These are phyloP conservation scores for Multifurca ochricompacta DNA, from an alignment of 768 basidiomycete species.

Conservation along the genomic window DNA sequence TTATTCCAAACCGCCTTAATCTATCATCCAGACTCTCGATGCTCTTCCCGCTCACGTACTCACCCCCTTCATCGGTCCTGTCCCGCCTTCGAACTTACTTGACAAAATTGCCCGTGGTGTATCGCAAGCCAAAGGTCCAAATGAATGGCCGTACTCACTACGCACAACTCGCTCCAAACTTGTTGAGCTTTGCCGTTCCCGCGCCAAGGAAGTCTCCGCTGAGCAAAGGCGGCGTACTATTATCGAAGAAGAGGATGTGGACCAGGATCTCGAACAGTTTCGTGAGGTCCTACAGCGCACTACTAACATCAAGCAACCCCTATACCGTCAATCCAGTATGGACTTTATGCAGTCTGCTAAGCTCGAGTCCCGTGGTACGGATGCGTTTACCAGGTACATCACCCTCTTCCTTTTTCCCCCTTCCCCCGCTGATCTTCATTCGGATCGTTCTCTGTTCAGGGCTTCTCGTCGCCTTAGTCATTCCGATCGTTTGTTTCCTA, in stretches of 20 bases:
- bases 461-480: slow-evolving; percentile 21
- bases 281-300: slow-evolving; percentile 39
- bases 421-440: background rate
- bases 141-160: slow-evolving; percentile 77
- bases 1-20: slow-evolving; percentile 1
- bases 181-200: slow-evolving; percentile 64
- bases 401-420: no score
- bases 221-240: slow-evolving; percentile 33
- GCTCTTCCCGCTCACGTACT: slow-evolving; percentile 76
- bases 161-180: slow-evolving; percentile 79
- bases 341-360: slow-evolving; percentile 61
- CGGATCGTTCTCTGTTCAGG: slow-evolving; percentile 5
- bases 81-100: slow-evolving; percentile 79
- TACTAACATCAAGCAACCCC: slow-evolving; percentile 46
- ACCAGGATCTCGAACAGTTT: slow-evolving; percentile 20
- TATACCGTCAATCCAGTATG: slow-evolving; percentile 82
- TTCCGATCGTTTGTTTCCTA: slow-evolving; percentile 46
- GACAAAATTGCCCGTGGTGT: slow-evolving; percentile 82
- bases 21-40: slow-evolving; percentile 57
- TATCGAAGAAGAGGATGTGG: slow-evolving; percentile 41
- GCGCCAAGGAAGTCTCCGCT: slow-evolving; percentile 42
- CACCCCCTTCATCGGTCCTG: slow-evolving; percentile 77
- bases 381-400: slow-evolving; percentile 56
- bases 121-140: slow-evolving; percentile 61
- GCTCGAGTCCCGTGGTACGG: slow-evolving; percentile 40